phyloP scores from a whole-genome alignment of 257 asterid genomes.

The Marsdenia floribunda region DNA sequence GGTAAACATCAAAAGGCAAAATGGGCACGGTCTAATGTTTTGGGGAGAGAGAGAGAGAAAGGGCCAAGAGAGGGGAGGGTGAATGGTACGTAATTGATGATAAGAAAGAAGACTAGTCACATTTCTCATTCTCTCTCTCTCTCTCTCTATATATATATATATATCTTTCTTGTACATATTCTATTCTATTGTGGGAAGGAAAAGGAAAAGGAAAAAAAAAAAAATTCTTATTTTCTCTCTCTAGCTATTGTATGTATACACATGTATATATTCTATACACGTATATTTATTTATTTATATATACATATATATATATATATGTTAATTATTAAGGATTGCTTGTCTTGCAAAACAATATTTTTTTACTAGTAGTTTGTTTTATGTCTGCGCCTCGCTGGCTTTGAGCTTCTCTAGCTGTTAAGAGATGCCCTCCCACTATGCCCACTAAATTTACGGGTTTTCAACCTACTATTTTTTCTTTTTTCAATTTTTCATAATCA shows the following conservation, averaged over 20 bases:
- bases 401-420: slow-evolving; percentile 46
- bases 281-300: not conserved
- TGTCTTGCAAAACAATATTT: slow-evolving; percentile 34
- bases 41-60: slow-evolving; percentile 12
- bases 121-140: slow-evolving; percentile 1
- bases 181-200: not conserved
- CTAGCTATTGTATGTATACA: no score
- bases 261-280: slow-evolving; percentile 12
- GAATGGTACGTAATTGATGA: slow-evolving; percentile 53
- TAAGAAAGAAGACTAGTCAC: slow-evolving; percentile 26
- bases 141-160: slow-evolving; percentile 8
- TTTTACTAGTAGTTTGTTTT: slow-evolving; percentile 34
- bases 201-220: no score
- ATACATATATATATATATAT: not conserved
- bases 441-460: slow-evolving; percentile 37
- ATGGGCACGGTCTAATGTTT: slow-evolving; percentile 39
- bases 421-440: slow-evolving; percentile 57
- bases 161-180: slow-evolving; percentile 4
- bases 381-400: slow-evolving; percentile 57
- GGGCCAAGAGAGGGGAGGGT: slow-evolving; percentile 18
- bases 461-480: slow-evolving; percentile 4
- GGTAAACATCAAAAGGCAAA: slow-evolving; percentile 50
- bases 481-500: not conserved
- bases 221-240: not conserved
- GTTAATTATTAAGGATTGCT: slow-evolving; percentile 21